Conservation (phyloP, 257 asterid genomes). For the Plantago elongata region DNA sequence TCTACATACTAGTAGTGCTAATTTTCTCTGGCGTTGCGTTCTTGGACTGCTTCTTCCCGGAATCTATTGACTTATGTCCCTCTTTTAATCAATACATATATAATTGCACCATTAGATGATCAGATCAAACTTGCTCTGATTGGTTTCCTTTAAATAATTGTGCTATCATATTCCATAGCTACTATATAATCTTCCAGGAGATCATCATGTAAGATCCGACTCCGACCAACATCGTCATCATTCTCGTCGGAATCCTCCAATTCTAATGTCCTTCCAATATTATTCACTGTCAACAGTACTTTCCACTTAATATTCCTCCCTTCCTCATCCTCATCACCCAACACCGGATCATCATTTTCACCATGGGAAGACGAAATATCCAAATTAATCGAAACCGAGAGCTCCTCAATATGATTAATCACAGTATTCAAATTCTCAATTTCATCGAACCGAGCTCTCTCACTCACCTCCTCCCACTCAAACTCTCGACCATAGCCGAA, state of each 20-base stretch:
- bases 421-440: conserved; percentile 54
- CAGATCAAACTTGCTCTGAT: too few species aligned
- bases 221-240: conserved; percentile 22
- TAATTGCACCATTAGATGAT: not conserved
- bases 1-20: too few species aligned
- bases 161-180: conserved; percentile 40
- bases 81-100: not conserved
- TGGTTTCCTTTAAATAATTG: too few species aligned
- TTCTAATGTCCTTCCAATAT: conserved; percentile 46
- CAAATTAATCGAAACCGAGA: conserved; percentile 44
- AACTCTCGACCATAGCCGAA: conserved; percentile 59
- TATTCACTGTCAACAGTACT: conserved; percentile 65
- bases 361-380: conserved; percentile 31
- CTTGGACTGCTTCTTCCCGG: conserved; percentile 27
- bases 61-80: conserved; percentile 14
- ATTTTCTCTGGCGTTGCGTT: conserved; percentile 12
- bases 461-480: conserved; percentile 93
- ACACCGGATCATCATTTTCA: conserved; percentile 27
- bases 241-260: conserved; percentile 35
- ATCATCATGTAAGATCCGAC: conserved; percentile 14
- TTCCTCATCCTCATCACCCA: conserved; percentile 35
- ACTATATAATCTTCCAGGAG: conserved; percentile 46
- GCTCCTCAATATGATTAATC: conserved; percentile 71
- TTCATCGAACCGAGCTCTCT: conserved; percentile 39
- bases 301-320: conserved; percentile 66